Evolutionary conservation across 2,329 filamentous ascomycete species (phyloP), one percentile per base, ranked within the genome.

Genomic region (Cladosporium phlei): DNA sequence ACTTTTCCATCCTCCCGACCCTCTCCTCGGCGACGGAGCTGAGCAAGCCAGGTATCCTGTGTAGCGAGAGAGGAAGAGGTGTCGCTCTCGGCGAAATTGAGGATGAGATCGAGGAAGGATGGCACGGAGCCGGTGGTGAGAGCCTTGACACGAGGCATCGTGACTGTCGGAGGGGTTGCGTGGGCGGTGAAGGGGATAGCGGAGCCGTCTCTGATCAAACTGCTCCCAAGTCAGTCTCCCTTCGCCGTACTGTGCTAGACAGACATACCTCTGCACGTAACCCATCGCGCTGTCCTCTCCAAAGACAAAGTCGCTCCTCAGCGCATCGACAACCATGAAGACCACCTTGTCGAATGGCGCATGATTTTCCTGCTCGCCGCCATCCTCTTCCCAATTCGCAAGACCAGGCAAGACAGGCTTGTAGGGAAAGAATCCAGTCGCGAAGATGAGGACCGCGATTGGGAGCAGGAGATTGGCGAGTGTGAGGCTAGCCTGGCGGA

Each of bases 121-220:
- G 93, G 93, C n/a, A 95, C 93, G 2, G 91, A 96, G 51, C 93
- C 93, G 1, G 93, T 97, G 1, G 93, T 98, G 53, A 98, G 89
- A 38, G 93, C 89, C 70, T 98, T 98, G 59, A 98, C 83, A 52
- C 91, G 83, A 32, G 93, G 93, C 93, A 98, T 97, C 14, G 93
- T 98, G 52, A 98, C 91, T 6, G 93, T 98, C 2, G 93, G 93
- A 42, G 94, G 89, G n/a, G 88, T 86, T 14, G 93, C 93, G 76
- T 95, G 86, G 25, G 91, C 91, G 24, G 93, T 98, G 65, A 95
- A 98, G 3, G 93, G 93, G 28, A 97, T 74, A 5, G 93, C 94
- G 49, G 78, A 77, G 49, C 91, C 91, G 66, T 82, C 75, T 60
- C 84, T 80, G 62, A 97, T 95, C 55, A 97, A 75, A 57, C 88